A percentile compares a stretch with the other conserved stretches of the same genome.
These are phyloP conservation scores for Colletotrichum sp. DNA, from an alignment of 2,329 filamentous ascomycete genomes.

Conservation along the genomic window DNA sequence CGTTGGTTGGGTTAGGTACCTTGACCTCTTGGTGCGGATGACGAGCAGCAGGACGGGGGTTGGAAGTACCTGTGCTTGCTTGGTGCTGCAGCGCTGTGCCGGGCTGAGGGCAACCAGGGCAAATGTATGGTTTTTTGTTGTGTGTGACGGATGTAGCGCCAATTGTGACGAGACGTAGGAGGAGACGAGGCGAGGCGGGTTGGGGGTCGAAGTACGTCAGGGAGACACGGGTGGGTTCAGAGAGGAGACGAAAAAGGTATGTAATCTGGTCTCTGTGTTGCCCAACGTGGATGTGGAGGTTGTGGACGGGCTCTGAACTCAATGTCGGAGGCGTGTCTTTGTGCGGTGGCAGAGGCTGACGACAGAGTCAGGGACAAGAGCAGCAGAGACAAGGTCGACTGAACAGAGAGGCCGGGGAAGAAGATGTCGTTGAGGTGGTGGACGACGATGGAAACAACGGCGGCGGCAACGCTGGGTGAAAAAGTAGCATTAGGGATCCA, in stretches of 20 bases:
- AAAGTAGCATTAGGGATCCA: neutral
- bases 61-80: neutral
- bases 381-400: neutral
- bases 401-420: neutral
- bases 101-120: neutral
- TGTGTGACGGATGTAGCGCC: slow-evolving; percentile 6
- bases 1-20: neutral
- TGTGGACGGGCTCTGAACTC: neutral
- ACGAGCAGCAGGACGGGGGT: neutral
- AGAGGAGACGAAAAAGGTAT: neutral
- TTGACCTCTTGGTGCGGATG: neutral
- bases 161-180: neutral
- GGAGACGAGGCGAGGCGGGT: neutral
- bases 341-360: neutral
- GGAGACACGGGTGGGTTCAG: neutral
- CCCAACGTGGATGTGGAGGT: slow-evolving; percentile 1
- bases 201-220: neutral
- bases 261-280: neutral
- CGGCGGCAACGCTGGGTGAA: neutral
- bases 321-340: neutral
- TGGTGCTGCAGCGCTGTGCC: neutral
- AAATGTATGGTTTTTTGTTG: neutral
- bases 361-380: neutral
- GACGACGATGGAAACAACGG: neutral
- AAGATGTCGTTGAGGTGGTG: neutral